Percentiles rank a stretch among this genome's conserved stretches.
Evolutionary conservation across 2,329 filamentous ascomycete genomes (phyloP).

Genomic region (Aspergillus thermomutatus): DNA sequence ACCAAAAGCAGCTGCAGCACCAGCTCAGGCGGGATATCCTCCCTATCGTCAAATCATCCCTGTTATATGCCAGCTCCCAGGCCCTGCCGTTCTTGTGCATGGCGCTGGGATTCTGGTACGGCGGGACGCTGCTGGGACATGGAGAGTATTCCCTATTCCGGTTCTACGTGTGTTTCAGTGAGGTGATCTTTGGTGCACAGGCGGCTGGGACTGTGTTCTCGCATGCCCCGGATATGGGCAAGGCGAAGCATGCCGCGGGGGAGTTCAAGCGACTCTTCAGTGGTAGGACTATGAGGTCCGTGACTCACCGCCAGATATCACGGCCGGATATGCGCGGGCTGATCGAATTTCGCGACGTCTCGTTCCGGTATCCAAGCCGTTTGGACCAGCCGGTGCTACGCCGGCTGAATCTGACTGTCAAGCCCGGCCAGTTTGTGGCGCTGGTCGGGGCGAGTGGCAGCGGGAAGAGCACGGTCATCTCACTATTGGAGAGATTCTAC

Average conservation of each 20-base stretch:
- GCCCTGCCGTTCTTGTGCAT: conserved; percentile 79
- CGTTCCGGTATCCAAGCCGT: conserved; percentile 90
- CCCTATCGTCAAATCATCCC: conserved; percentile 72
- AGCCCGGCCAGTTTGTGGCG: conserved; percentile 55
- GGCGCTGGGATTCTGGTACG: conserved; percentile 91
- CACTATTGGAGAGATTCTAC: conserved; percentile 90
- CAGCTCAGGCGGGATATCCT: conserved; percentile 67
- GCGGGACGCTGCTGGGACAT: conserved; percentile 69
- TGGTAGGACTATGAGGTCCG: conserved; percentile 59
- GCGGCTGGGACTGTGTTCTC: conserved; percentile 86
- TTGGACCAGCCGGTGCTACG: conserved; percentile 86
- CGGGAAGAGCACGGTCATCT: conserved; percentile 91
- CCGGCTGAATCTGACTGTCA: conserved; percentile 62
- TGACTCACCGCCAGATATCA: not conserved
- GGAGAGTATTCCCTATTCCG: conserved; percentile 73
- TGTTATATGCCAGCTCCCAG: conserved; percentile 80
- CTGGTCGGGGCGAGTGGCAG: conserved; percentile 90
- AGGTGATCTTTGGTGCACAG: conserved; percentile 87
- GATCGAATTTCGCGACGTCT: conserved; percentile 87
- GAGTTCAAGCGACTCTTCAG: conserved; percentile 83
- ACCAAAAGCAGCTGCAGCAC: conserved; percentile 61
- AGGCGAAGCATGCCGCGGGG: conserved; percentile 78
- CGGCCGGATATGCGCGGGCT: conserved; percentile 59
- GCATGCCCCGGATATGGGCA: conserved; percentile 89
- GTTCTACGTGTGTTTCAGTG: conserved; percentile 88